Evolutionary conservation across 1,139 yeast genomes (phyloP).

Genomic region (Geotrichum siamense): DNA sequence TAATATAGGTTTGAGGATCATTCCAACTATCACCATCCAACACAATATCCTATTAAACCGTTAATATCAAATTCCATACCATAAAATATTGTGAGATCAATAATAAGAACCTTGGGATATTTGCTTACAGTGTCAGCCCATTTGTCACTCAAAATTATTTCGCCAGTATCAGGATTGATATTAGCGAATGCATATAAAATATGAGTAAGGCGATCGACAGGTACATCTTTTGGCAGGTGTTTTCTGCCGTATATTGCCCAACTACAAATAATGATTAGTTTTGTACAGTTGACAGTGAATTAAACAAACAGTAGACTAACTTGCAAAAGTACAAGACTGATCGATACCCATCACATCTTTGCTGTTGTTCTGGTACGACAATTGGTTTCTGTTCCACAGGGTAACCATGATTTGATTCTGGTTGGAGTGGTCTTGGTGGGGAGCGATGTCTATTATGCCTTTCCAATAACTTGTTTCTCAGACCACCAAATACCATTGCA

Average conservation of each 20-base stretch:
- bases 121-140: constrained; percentile 56
- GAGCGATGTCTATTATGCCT: constrained; percentile 10
- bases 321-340: constrained; percentile 28
- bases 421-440: constrained; percentile 1
- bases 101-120: constrained; percentile 22
- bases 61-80: not conserved
- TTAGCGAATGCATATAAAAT: constrained; percentile 71
- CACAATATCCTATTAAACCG: constrained; percentile 19
- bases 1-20: constrained; percentile 20
- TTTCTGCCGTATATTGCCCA: constrained; percentile 71
- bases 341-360: constrained; percentile 17
- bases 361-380: not conserved
- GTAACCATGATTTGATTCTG: not conserved
- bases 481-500: constrained; percentile 13
- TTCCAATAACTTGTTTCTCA: constrained; percentile 1
- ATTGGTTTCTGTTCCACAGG: not conserved
- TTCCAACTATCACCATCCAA: constrained; percentile 22
- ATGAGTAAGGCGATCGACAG: constrained; percentile 51
- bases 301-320: constrained; percentile 9
- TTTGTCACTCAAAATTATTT: constrained; percentile 48
- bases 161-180: constrained; percentile 50
- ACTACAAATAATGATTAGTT: constrained; percentile 29
- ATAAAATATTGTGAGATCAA: not conserved
- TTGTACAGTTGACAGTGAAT: not conserved
- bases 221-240: constrained; percentile 63